Conservation (phyloP, 306 rosid genomes). For the Cicer cuneatum region DNA sequence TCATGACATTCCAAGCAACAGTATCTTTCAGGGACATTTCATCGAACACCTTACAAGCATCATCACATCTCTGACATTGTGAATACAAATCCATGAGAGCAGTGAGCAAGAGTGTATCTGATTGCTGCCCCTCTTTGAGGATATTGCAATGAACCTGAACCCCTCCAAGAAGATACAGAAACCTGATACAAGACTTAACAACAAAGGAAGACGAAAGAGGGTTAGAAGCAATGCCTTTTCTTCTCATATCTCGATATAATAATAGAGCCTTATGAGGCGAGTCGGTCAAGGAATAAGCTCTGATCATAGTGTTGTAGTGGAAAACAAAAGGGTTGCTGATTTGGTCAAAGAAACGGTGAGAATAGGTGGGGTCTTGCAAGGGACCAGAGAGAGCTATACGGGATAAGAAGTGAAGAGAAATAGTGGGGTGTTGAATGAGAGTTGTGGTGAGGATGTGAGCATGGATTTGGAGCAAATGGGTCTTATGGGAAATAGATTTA, state of each 20-base stretch:
- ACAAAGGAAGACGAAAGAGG: constrained; percentile 69
- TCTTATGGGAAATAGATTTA: constrained; percentile 53
- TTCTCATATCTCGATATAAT: constrained; percentile 60
- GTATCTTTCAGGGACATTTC: constrained; percentile 70
- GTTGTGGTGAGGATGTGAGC: constrained; percentile 63
- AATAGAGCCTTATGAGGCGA: constrained; percentile 63
- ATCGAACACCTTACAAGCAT: constrained; percentile 76
- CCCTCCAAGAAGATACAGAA: constrained; percentile 56
- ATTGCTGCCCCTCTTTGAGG: constrained; percentile 71
- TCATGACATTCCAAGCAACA: constrained; percentile 89
- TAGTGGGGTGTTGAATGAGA: constrained; percentile 55
- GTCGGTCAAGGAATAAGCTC: constrained; percentile 63
- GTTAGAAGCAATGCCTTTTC: constrained; percentile 55
- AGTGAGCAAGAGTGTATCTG: constrained; percentile 70
- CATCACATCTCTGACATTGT: constrained; percentile 50
- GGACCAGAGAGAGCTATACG: constrained; percentile 60
- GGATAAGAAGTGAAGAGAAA: constrained; percentile 67
- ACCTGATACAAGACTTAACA: constrained; percentile 63
- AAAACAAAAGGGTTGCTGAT: constrained; percentile 50
- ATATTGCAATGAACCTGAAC: constrained; percentile 72
- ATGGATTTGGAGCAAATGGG: constrained; percentile 78
- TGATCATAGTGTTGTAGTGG: constrained; percentile 72
- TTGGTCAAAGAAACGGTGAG: constrained; percentile 61
- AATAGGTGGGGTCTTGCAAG: constrained; percentile 53
- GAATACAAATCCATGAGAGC: constrained; percentile 75